Percentiles rank a stretch among this genome's conserved stretches.
Evolutionary conservation across 108 stramenopile genomes (phyloP).

Genomic region (Cyclotella distinguenda): DNA sequence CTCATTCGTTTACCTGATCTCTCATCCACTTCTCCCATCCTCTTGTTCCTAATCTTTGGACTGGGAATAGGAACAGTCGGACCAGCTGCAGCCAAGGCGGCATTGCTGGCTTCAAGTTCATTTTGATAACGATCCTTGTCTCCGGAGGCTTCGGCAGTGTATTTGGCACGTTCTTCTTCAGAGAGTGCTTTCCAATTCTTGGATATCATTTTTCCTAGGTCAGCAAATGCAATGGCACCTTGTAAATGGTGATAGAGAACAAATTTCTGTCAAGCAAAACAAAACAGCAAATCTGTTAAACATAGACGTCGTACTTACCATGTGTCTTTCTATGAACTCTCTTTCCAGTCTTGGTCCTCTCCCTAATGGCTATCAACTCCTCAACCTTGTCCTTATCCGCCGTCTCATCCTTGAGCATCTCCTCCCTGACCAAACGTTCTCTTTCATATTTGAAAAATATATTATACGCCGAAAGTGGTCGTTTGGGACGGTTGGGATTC

Average conservation of each 20-base stretch:
- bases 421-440: constrained; percentile 22
- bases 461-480: constrained; percentile 25
- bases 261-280: too few species aligned
- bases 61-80: neutral
- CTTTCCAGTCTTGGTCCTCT: constrained; percentile 18
- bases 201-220: constrained; percentile 62
- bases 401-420: constrained; percentile 13
- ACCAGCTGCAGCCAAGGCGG: neutral
- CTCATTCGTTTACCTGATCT: neutral
- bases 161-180: constrained; percentile 44
- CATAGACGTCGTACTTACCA: neutral
- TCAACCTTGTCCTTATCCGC: constrained; percentile 3
- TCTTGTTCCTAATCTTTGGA: neutral
- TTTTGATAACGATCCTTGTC: constrained; percentile 51
- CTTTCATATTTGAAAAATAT: constrained; percentile 26
- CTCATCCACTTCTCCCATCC: neutral
- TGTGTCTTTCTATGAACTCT: constrained; percentile 29
- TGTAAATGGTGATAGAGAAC: too few species aligned
- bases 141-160: constrained; percentile 33
- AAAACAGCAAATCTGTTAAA: too few species aligned
- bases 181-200: constrained; percentile 60
- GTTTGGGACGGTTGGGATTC: constrained; percentile 19
- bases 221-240: constrained; percentile 58
- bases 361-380: constrained; percentile 7
- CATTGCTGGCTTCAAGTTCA: constrained; percentile 29